Base-by-base conservation (phyloP, 805 yeast species). In the Isabelozyma rhagii region DNA sequence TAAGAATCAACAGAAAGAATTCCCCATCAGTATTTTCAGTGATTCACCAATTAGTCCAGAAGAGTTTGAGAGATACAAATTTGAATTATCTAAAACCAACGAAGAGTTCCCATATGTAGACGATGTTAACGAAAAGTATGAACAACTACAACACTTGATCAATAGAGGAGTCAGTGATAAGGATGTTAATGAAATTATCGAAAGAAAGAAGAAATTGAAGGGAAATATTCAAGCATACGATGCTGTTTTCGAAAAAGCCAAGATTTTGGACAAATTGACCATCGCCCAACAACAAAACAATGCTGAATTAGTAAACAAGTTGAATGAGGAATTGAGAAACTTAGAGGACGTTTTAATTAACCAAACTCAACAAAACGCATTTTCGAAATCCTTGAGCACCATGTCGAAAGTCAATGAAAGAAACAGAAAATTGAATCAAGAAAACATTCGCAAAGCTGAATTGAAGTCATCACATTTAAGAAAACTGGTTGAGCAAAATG, bases 381-480 rank as follows among this genome's bases (percentile, higher is more conserved):
- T 68, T 54, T 57, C 69, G 63, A 68, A 69, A 50, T 66, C 64
- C 60, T 73, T 68, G 54, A 74, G 68, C 55, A 76, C 81, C 50
- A 77, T 90, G 71, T 81, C 87, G 41, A 82, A 81, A 56, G 88
- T 91, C 46, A 90, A 91, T 56, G 86, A 87, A 59, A 83, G 97
- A 60, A 94, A 94, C 68, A 81, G 96, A 65, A 87, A 82, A 58
- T 78, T 86, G 55, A 93, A 93, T 67, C 84, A 84, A 64, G 83
- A 83, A 46, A 81, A 81, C 44, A 82, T 91, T 57, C 84, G 96
- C 61, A 78, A 80, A 59, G 97, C 96, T 0, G 97, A 92, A 64
- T 68, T 83, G 41, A 75, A 75, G 57, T 82, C 87, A 44, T 77
- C 79, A 17, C 85, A 81, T 47, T 73, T 70, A 63, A 79, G 84